A percentile compares a stretch with the other conserved stretches of the same genome.
Conservation (phyloP, 176 grass and related monocot species). For the Bothriochloa decipiens region DNA sequence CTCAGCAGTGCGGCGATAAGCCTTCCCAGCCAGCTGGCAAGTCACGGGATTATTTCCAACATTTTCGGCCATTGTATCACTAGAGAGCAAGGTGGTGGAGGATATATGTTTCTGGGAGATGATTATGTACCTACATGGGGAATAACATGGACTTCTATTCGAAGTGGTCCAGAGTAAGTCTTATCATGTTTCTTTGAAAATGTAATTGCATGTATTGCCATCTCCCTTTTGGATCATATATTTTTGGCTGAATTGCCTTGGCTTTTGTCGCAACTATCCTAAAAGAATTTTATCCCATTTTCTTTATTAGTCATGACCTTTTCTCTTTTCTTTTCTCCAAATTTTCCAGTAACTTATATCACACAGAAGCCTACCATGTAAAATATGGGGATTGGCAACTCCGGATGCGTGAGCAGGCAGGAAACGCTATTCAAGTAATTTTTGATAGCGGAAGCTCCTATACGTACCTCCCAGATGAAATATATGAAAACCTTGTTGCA, state of each 20-base stretch:
- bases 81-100: conserved; percentile 68
- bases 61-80: conserved; percentile 93
- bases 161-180: conserved; percentile 73
- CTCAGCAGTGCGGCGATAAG: conserved; percentile 82
- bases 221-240: background rate
- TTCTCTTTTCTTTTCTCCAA: conserved; percentile 14
- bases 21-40: conserved; percentile 79
- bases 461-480: conserved; percentile 90
- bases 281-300: background rate
- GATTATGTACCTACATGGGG: conserved; percentile 93
- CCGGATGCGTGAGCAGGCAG: conserved; percentile 37
- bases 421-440: conserved; percentile 69
- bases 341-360: conserved; percentile 69
- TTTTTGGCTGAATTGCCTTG: conserved; percentile 8
- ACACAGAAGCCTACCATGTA: conserved; percentile 64
- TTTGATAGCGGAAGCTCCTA: conserved; percentile 98
- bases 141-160: conserved; percentile 74
- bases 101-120: conserved; percentile 95
- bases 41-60: conserved; percentile 87
- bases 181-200: background rate
- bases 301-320: background rate
- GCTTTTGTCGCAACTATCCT: conserved; percentile 4
- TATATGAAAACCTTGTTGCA: conserved; percentile 69
- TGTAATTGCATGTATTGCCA: conserved; percentile 11
- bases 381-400: conserved; percentile 70